These are phyloP conservation scores for Cucurbita ficifolia DNA, from an alignment of 306 rosid species.

Conservation along the genomic window DNA sequence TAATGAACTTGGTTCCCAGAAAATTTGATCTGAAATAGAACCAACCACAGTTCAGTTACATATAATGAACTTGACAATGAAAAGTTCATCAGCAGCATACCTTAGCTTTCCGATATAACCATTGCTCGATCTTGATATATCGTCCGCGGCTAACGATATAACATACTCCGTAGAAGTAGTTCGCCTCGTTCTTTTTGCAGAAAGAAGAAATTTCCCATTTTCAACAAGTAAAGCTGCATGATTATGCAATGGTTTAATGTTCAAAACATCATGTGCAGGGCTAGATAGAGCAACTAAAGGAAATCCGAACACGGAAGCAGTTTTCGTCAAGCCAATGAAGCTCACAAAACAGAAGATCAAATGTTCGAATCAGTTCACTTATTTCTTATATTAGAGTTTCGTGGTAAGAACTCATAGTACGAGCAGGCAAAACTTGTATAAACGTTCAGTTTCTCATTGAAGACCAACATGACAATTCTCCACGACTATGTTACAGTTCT, in stretches of 20 bases:
- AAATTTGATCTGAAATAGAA: constrained; percentile 60
- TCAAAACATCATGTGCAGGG: background rate
- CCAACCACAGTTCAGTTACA: background rate
- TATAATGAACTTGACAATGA: background rate
- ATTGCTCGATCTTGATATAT: constrained; percentile 69
- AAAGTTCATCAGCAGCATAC: constrained; percentile 16
- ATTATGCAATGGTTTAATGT: constrained; percentile 10
- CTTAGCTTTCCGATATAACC: constrained; percentile 82
- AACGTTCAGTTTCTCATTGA: background rate
- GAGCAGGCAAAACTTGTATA: background rate
- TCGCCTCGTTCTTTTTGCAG: constrained; percentile 75
- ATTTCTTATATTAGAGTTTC: background rate
- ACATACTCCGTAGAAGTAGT: constrained; percentile 78
- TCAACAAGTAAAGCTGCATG: constrained; percentile 68
- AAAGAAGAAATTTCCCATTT: constrained; percentile 85
- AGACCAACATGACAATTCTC: background rate
- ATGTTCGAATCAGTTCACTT: background rate
- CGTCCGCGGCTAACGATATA: constrained; percentile 71
- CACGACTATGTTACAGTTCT: background rate
- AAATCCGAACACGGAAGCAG: background rate
- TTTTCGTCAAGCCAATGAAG: background rate
- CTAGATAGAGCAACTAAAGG: background rate
- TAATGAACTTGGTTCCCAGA: constrained; percentile 83
- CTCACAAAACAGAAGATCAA: background rate
- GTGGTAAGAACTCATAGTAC: background rate